Evolutionary conservation across 148 eudicot species (phyloP).

Genomic region (Nyssa sinensis): DNA sequence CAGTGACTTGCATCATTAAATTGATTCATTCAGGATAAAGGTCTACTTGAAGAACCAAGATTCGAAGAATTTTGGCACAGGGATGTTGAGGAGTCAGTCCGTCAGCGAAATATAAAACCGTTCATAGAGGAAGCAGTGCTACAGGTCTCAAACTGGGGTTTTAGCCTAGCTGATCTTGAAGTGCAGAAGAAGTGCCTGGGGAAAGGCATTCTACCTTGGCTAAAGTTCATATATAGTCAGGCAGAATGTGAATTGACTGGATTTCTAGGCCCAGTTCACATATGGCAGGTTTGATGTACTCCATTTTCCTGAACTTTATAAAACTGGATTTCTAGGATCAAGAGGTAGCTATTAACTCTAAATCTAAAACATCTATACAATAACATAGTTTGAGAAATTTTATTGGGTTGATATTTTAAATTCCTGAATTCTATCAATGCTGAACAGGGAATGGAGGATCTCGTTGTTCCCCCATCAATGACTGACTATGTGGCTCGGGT

Average conservation of each 20-base stretch:
- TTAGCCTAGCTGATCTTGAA: conserved; percentile 72
- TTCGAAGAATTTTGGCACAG: conserved; percentile 91
- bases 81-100: conserved; percentile 83
- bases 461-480: conserved; percentile 79
- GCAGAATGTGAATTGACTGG: conserved; percentile 75
- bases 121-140: conserved; percentile 75
- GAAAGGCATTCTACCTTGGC: conserved; percentile 71
- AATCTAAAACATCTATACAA: background rate
- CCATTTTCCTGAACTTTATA: too few species aligned
- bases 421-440: background rate
- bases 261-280: conserved; percentile 72
- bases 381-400: background rate
- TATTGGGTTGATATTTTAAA: background rate
- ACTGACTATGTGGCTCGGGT: conserved; percentile 61
- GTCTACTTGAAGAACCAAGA: conserved; percentile 36
- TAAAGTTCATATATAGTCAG: conserved; percentile 60
- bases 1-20: background rate
- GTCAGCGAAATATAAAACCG: conserved; percentile 55
- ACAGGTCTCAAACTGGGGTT: conserved; percentile 84
- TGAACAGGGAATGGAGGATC: conserved; percentile 81
- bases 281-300: conserved; percentile 79
- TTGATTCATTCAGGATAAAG: conserved; percentile 54
- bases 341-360: too few species aligned
- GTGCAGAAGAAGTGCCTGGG: conserved; percentile 62
- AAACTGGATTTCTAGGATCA: too few species aligned